Evolutionary conservation across 345 rosid genomes (phyloP).

Genomic region (Lepidium africanum): DNA sequence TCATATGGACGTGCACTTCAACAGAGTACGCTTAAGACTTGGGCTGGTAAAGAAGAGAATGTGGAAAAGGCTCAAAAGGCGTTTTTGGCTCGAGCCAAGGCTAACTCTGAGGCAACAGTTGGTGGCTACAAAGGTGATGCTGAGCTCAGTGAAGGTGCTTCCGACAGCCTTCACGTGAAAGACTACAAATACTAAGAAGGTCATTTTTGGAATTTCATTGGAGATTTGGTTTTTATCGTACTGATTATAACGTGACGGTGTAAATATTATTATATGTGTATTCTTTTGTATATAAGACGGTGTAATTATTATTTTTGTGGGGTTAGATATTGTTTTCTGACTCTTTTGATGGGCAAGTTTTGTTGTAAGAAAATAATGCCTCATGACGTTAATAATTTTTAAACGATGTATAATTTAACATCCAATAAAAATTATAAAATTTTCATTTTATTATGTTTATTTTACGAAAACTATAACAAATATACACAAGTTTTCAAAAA

Average conservation of each 20-base stretch:
- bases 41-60: constrained; percentile 77
- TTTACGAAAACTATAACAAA: too few species aligned
- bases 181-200: constrained; percentile 24
- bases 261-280: not conserved
- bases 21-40: constrained; percentile 93
- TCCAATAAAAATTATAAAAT: not conserved
- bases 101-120: constrained; percentile 79
- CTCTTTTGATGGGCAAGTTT: not conserved
- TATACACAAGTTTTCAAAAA: too few species aligned
- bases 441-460: too few species aligned
- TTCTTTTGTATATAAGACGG: too few species aligned
- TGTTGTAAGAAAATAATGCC: not conserved
- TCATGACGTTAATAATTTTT: not conserved
- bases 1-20: constrained; percentile 97
- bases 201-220: not conserved
- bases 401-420: not conserved
- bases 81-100: constrained; percentile 68
- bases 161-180: constrained; percentile 62
- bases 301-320: not conserved
- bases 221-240: not conserved
- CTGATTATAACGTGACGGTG: not conserved
- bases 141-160: constrained; percentile 61
- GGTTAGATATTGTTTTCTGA: not conserved
- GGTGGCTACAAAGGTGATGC: constrained; percentile 83
- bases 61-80: constrained; percentile 56